Percentiles rank a stretch among this genome's conserved stretches.
Conservation (phyloP, 176 grass and related monocot species). For the Oryza australiensis region DNA sequence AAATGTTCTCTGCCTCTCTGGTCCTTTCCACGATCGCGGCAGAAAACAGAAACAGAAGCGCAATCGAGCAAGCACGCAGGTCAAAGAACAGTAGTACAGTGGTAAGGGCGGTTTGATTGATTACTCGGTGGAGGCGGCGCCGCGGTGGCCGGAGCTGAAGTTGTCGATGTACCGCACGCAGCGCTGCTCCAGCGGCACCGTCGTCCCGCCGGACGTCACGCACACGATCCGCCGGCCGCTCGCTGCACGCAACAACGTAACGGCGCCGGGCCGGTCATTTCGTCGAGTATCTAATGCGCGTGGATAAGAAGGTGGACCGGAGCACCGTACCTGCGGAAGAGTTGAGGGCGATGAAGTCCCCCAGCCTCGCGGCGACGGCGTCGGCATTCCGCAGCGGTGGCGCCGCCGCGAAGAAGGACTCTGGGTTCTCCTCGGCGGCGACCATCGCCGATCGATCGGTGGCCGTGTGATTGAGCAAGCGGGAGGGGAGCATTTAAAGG, state of each 20-base stretch:
- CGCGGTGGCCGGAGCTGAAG: slow-evolving; percentile 95
- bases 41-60: slow-evolving; percentile 1
- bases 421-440: slow-evolving; percentile 22
- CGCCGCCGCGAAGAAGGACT: slow-evolving; percentile 61
- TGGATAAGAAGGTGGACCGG: background rate
- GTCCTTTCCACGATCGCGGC: background rate
- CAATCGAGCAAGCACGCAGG: background rate
- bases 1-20: background rate
- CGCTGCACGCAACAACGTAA: too few species aligned
- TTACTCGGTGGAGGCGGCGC: slow-evolving; percentile 87
- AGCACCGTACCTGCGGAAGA: slow-evolving; percentile 11
- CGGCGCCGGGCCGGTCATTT: background rate
- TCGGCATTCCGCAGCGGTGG: slow-evolving; percentile 53
- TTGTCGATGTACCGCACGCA: slow-evolving; percentile 98
- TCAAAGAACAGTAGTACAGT: background rate
- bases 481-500: slow-evolving; percentile 36
- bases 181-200: slow-evolving; percentile 84
- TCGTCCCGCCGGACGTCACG: slow-evolving; percentile 94
- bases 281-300: background rate
- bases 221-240: slow-evolving; percentile 56
- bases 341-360: slow-evolving; percentile 52
- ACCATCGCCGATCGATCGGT: slow-evolving; percentile 21
- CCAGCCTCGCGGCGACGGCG: slow-evolving; percentile 35
- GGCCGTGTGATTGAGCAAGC: background rate
- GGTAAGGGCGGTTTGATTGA: background rate